These are phyloP conservation scores for Didymella arachidicola DNA, from an alignment of 2,329 filamentous ascomycete species.

Conservation along the genomic window DNA sequence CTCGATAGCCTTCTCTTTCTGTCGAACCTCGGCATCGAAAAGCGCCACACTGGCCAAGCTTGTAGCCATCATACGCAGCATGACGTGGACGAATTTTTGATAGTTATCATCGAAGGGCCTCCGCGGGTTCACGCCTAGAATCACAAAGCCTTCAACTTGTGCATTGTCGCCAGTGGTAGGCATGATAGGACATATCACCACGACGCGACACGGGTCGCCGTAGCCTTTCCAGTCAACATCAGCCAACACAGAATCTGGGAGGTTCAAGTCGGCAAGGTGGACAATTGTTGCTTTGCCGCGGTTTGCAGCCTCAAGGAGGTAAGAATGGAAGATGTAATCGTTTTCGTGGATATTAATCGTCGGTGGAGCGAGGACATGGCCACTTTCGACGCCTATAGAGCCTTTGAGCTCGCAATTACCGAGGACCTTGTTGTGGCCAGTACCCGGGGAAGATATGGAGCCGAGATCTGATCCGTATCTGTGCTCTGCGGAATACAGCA, in stretches of 20 bases:
- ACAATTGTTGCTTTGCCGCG: slow-evolving; percentile 41
- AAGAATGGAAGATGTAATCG: slow-evolving; percentile 31
- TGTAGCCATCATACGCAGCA: slow-evolving; percentile 50
- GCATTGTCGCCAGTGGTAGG: slow-evolving; percentile 40
- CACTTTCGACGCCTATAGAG: slow-evolving; percentile 32
- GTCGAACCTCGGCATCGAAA: slow-evolving; percentile 49
- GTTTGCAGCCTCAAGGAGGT: slow-evolving; percentile 38
- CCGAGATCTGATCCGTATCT: slow-evolving; percentile 23
- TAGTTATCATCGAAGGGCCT: slow-evolving; percentile 52
- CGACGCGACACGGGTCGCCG: slow-evolving; percentile 44
- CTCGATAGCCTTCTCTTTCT: slow-evolving; percentile 44
- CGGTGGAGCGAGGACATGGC: slow-evolving; percentile 38
- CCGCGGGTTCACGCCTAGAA: slow-evolving; percentile 52
- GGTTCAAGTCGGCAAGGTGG: slow-evolving; percentile 37
- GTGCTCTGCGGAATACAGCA: slow-evolving; percentile 36
- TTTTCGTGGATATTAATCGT: slow-evolving; percentile 35
- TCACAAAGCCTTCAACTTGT: slow-evolving; percentile 50
- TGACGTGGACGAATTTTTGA: slow-evolving; percentile 48
- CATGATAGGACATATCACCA: slow-evolving; percentile 49
- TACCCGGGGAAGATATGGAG: slow-evolving; percentile 29
- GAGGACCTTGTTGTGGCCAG: slow-evolving; percentile 2
- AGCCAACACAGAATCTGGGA: slow-evolving; percentile 36
- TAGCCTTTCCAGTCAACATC: slow-evolving; percentile 47
- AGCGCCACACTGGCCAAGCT: slow-evolving; percentile 51
- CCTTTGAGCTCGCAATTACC: slow-evolving; percentile 37